Conservation (phyloP, 768 basidiomycete species). For the Lactifluus piperatus region DNA sequence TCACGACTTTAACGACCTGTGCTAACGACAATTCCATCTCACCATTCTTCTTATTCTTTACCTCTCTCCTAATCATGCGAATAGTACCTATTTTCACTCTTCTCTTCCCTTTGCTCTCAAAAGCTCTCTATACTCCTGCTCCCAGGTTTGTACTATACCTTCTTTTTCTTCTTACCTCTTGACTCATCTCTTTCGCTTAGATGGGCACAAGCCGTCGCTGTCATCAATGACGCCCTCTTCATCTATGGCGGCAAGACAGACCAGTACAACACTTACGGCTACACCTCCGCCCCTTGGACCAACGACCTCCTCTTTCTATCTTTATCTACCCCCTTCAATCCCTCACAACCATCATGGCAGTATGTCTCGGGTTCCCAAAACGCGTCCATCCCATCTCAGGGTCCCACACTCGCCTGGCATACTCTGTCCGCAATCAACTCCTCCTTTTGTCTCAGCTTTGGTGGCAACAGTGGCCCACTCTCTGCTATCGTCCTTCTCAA, state of each 20-base stretch:
- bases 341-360: constrained; percentile 61
- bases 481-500: constrained; percentile 43
- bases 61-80: neutral
- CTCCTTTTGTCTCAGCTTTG: constrained; percentile 53
- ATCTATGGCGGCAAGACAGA: constrained; percentile 81
- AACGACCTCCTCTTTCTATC: constrained; percentile 66
- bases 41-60: neutral
- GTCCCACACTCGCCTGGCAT: constrained; percentile 72
- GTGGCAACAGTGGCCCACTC: constrained; percentile 62
- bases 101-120: neutral
- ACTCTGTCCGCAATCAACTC: constrained; percentile 59
- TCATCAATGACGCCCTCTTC: constrained; percentile 52
- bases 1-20: neutral
- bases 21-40: constrained; percentile 3
- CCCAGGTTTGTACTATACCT: neutral
- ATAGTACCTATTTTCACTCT: neutral
- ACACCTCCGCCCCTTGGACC: constrained; percentile 63
- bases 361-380: constrained; percentile 42
- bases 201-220: constrained; percentile 73
- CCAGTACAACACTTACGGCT: constrained; percentile 55
- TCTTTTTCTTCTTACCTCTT: too few species aligned
- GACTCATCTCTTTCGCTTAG: too few species aligned
- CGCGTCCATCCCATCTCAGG: constrained; percentile 33
- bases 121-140: neutral
- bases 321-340: constrained; percentile 48